A percentile compares a stretch with the other conserved stretches of the same genome.
Evolutionary conservation across 139 green algal species (phyloP).

Genomic region (Pedinophyceae sp.): DNA sequence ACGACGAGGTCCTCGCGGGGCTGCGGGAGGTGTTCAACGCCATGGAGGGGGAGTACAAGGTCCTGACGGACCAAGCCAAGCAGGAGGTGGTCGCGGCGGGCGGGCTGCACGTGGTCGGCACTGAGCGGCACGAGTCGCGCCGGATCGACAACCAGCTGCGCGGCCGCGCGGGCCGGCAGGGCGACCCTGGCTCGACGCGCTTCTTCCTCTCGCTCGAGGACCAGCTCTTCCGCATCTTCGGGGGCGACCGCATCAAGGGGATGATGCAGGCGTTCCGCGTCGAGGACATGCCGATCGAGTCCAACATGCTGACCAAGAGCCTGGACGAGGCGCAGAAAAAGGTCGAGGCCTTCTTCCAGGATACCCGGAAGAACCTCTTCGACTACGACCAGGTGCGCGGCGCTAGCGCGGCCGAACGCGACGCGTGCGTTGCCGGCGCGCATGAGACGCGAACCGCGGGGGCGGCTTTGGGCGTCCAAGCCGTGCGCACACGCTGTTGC

Average conservation of each 20-base stretch:
- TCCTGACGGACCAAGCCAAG: slow-evolving; percentile 77
- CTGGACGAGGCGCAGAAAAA: slow-evolving; percentile 92
- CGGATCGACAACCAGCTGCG: slow-evolving; percentile 97
- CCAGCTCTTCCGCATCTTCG: slow-evolving; percentile 88
- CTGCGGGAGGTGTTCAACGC: slow-evolving; percentile 40
- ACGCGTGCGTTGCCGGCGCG: too few species aligned
- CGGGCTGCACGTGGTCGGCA: slow-evolving; percentile 90
- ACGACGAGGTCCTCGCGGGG: slow-evolving; percentile 44
- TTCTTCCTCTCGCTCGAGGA: slow-evolving; percentile 94
- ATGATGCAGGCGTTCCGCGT: slow-evolving; percentile 78
- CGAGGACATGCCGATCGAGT: slow-evolving; percentile 93
- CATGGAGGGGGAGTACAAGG: slow-evolving; percentile 69
- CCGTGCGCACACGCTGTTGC: too few species aligned
- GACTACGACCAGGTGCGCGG: slow-evolving; percentile 87
- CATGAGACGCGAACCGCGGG: too few species aligned
- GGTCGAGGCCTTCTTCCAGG: slow-evolving; percentile 95
- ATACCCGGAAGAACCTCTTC: slow-evolving; percentile 92
- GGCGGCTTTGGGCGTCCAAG: too few species aligned
- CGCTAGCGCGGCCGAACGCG: too few species aligned
- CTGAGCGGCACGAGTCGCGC: slow-evolving; percentile 84
- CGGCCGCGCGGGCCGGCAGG: slow-evolving; percentile 48
- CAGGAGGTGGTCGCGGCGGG: slow-evolving; percentile 52
- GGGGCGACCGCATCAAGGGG: slow-evolving; percentile 82
- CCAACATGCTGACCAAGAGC: slow-evolving; percentile 79
- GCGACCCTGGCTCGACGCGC: slow-evolving; percentile 78